Evolutionary conservation across 345 rosid species (phyloP), one percentile per base, ranked within the genome.

Genomic region (Eucalyptus victrix): DNA sequence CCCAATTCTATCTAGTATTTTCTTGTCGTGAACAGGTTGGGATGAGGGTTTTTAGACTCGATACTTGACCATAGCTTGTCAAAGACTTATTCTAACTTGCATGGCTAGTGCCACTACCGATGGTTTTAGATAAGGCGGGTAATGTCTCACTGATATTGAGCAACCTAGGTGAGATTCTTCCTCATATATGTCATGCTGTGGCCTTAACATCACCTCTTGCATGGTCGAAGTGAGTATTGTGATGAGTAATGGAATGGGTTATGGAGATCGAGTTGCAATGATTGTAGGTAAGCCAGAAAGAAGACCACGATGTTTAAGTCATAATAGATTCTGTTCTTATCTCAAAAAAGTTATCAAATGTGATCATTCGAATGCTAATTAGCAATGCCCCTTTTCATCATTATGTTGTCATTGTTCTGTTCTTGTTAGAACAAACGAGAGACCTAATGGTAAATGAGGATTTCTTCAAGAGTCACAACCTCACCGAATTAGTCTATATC

Each of bases 1-100:
- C 30, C 62, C 62, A 9, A 56, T 56, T 62, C 16, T 62, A 62
- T 30, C 4, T 30, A 62, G 8, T 30, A 62, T 30, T 62, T 62
- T 30, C 3, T 30, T 62, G 9, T 62, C 9, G 5, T 12, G 72
- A 30, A 62, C 3, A 3, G 8, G 72, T n/a, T 5, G 4, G 9
- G 19, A 62, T 24, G 13, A 56, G 30, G 30, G 0, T 62, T 62
- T 62, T 30, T 6, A 62, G 72, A 14, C 9, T 62, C 9, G 0
- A 62, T n/a, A 62, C 34, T 28, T 62, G 34, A 62, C 8, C 0
- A 1, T 62, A 62, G 9, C 34, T 0, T 23, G 62, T 56, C 30
- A 56, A 56, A 56, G 62, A 62, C 32, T 30, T 62, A 62, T 28
- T 30, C 72, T 62, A 62, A 62, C 34, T 62, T 62, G 34, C 34